Percentiles rank a stretch among this genome's conserved stretches.
Evolutionary conservation across 2,329 filamentous ascomycete species (phyloP).

Genomic region (Xylariaceae sp.): DNA sequence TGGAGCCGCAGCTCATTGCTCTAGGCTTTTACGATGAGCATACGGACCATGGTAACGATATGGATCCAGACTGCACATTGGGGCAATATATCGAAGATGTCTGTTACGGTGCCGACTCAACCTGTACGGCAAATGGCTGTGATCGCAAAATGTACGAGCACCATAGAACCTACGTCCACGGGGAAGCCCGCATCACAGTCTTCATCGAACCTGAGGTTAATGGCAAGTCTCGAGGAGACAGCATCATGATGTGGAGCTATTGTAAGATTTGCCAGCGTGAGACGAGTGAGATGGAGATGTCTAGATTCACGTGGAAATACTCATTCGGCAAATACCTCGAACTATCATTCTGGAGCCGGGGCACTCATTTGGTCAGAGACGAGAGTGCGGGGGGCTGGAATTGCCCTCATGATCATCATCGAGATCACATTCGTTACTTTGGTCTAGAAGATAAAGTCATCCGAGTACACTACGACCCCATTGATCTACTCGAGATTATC

Average conservation of each 20-base stretch:
- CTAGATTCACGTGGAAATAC: slow-evolving; percentile 94
- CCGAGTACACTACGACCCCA: slow-evolving; percentile 89
- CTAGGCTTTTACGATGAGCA: slow-evolving; percentile 95
- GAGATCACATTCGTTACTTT: slow-evolving; percentile 92
- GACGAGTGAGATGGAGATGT: slow-evolving; percentile 89
- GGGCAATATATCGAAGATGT: slow-evolving; percentile 95
- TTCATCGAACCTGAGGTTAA: slow-evolving; percentile 76
- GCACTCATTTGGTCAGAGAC: slow-evolving; percentile 74
- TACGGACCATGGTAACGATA: slow-evolving; percentile 64
- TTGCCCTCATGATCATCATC: slow-evolving; percentile 91
- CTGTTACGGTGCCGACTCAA: slow-evolving; percentile 75
- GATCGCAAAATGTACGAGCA: slow-evolving; percentile 90
- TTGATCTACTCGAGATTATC: slow-evolving; percentile 92
- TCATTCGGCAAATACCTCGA: slow-evolving; percentile 99
- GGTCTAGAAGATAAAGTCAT: slow-evolving; percentile 85
- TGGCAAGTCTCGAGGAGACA: slow-evolving; percentile 56
- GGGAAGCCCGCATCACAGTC: slow-evolving; percentile 89
- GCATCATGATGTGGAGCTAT: slow-evolving; percentile 96
- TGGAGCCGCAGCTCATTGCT: slow-evolving; percentile 87
- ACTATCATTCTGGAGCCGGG: slow-evolving; percentile 92
- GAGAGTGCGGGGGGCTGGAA: slow-evolving; percentile 50
- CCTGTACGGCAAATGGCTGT: slow-evolving; percentile 84
- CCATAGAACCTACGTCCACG: slow-evolving; percentile 96
- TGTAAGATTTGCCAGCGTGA: slow-evolving; percentile 93
- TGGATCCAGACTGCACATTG: slow-evolving; percentile 88